Evolutionary conservation across 1,284 basidiomycete genomes (phyloP), one percentile per base, ranked within the genome.

Genomic region (Cryptococcus hybrid): DNA sequence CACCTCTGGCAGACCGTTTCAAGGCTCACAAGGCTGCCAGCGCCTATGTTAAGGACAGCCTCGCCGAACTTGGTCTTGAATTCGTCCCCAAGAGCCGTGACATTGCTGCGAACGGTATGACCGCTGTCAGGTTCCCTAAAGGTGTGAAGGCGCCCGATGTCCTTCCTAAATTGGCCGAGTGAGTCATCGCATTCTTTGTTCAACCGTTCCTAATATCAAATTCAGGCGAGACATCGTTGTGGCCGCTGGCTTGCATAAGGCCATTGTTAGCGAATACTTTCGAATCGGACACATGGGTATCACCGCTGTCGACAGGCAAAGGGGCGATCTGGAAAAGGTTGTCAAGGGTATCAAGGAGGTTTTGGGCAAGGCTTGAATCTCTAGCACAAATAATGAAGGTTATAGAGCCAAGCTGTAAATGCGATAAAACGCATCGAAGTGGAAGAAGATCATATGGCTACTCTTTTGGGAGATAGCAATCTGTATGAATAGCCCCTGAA

Each of bases 41-140:
- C 59, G 75, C 82, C 55, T 84, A 84, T 55, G 79, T 99, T 75
- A 95, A 91, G 79, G 80, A 85, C 44, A 84, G 85, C 9, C 86
- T 88, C 2, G 75, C 78, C 42, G 81, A 81, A 39, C 81, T 96
- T 48, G 93, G 92, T 3, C 81, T 97, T 66, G 86, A 82, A 68
- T 71, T 81, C 66, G 82, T 96, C 9, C 86, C 91, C 18, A 71
- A 84, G 7, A 80, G 83, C 47, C 78, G 84, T 1, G 80, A 82
- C 5, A 82, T 83, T 55, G 84, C 88, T n/a, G 92, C 93, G 5
- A 94, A 94, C 71, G 92, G 92, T 48, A 95, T 97, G 92, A 90
- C 90, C 11, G 90, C 91, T 11, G 73, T 74, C 51, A 90, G 88
- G 77, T 89, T 86, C 75, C 93, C 93, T 12, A 83, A 86, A 3